Percentiles rank a stretch among this genome's conserved stretches.
These are phyloP conservation scores for Termitomyces bulborhizus DNA, from an alignment of 768 basidiomycete genomes.

Conservation along the genomic window DNA sequence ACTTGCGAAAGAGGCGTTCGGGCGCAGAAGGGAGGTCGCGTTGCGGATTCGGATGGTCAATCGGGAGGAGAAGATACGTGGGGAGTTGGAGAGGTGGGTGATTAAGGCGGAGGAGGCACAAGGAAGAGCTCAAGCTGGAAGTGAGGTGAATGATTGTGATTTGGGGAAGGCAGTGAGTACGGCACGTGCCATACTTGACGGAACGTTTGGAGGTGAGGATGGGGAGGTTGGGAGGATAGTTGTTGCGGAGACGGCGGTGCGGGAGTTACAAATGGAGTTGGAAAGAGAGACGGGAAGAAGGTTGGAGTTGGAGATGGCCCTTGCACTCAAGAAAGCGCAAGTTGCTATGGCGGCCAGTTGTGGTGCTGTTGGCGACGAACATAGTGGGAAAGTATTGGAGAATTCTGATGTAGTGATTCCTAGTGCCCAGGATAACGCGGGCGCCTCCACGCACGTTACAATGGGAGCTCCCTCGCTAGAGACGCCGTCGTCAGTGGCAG, in stretches of 20 bases:
- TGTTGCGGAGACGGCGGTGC: slow-evolving; percentile 42
- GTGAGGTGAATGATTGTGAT: slow-evolving; percentile 4
- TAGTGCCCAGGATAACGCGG: background rate
- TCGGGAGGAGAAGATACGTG: slow-evolving; percentile 57
- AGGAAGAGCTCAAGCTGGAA: slow-evolving; percentile 7
- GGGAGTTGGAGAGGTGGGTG: slow-evolving; percentile 52
- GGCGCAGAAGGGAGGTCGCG: slow-evolving; percentile 64
- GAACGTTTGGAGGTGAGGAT: slow-evolving; percentile 16
- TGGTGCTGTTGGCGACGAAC: background rate
- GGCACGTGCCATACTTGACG: slow-evolving; percentile 19
- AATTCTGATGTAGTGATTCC: background rate
- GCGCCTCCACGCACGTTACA: no score
- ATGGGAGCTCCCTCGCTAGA: background rate
- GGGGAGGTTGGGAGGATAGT: slow-evolving; percentile 50
- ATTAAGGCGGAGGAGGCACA: slow-evolving; percentile 41
- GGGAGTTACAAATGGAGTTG: slow-evolving; percentile 51
- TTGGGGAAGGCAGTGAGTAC: slow-evolving; percentile 17
- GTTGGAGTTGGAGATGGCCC: slow-evolving; percentile 32
- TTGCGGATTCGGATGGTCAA: slow-evolving; percentile 55
- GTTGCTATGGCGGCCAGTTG: background rate
- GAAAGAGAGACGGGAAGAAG: slow-evolving; percentile 48
- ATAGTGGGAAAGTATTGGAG: background rate
- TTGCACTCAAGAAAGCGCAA: slow-evolving; percentile 10
- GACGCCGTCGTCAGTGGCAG: background rate
- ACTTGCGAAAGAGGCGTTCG: slow-evolving; percentile 63